Evolutionary conservation across 73 alveolate species (phyloP), one percentile per base, ranked within the genome.

Genomic region (Paramecium bursaria): DNA sequence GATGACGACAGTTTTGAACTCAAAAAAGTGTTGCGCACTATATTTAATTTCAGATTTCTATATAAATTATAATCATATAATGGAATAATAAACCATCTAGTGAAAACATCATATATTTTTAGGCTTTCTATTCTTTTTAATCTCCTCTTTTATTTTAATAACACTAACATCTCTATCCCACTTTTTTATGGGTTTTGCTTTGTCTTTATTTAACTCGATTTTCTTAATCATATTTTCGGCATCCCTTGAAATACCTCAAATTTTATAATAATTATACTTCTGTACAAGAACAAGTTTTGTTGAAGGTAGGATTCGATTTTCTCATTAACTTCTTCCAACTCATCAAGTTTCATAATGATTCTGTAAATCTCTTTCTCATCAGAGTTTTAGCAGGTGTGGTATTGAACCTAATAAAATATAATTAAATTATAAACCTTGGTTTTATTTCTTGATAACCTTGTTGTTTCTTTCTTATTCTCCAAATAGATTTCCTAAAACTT

Each of bases 331-430:
- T 75, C 74, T 27, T 75, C 88, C 13, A 75, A 44, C 19, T 75
- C 88, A 75, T 75, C 50, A 9, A 75, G 22, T 52, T 75, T 75
- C 33, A 75, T 30, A 25, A 55, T 50, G 0, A 75, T 75, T 49
- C 88, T 48, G n/a, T 50, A 27, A 3, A 75, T 75, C 22, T 75
- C 88, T 75, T 75, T 75, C 50, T 75, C 88, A 50, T 75, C 60
- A 30, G 48, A 26, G 35, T 75, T 75, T 19, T 75, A 50, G 35
- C 50, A n/a, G n/a, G n/a, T n/a, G n/a, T n/a, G n/a, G n/a, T n/a
- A n/a, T 26, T 51, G 27, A 55, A 31, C 50, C 26, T 48, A 44
- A 74, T 25, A 46, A 74, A 27, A 39, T 74, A 29, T 74, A 48
- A 51, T 47, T 44, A 21, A 33, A 50, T 29, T 23, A 42, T 75